Percentiles rank a stretch among this genome's conserved stretches.
These are phyloP conservation scores for Monosporozyma servazzii DNA, from an alignment of 805 yeast species.

Conservation along the genomic window DNA sequence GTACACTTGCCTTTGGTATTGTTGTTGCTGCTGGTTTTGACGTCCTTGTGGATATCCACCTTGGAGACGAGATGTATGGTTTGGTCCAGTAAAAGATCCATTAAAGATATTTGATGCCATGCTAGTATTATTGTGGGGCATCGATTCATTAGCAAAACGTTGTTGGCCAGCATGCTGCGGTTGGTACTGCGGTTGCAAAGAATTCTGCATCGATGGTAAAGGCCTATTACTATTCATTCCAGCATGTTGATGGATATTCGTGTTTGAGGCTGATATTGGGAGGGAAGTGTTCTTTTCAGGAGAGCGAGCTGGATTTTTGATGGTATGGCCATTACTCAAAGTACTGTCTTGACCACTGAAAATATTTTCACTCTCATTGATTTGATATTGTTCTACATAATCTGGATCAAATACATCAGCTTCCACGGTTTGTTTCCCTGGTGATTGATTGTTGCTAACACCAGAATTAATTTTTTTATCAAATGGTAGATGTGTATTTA, in stretches of 20 bases:
- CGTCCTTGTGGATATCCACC: not conserved
- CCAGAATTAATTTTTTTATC: not conserved
- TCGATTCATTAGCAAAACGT: not conserved
- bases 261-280: not conserved
- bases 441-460: not conserved
- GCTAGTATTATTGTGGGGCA: not conserved
- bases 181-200: not conserved
- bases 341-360: conserved; percentile 10
- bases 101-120: not conserved
- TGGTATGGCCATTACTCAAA: not conserved
- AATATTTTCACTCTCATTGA: conserved; percentile 24
- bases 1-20: not conserved
- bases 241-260: not conserved
- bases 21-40: not conserved
- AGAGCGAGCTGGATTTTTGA: not conserved
- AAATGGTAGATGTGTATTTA: not conserved
- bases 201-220: not conserved
- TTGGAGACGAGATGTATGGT: not conserved
- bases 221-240: not conserved
- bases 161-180: not conserved
- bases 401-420: conserved; percentile 26
- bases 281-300: not conserved
- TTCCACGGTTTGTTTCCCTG: not conserved
- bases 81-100: not conserved
- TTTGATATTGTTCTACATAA: conserved; percentile 23